phyloP scores from a whole-genome alignment of 768 basidiomycete species.

The Russula emetica region DNA sequence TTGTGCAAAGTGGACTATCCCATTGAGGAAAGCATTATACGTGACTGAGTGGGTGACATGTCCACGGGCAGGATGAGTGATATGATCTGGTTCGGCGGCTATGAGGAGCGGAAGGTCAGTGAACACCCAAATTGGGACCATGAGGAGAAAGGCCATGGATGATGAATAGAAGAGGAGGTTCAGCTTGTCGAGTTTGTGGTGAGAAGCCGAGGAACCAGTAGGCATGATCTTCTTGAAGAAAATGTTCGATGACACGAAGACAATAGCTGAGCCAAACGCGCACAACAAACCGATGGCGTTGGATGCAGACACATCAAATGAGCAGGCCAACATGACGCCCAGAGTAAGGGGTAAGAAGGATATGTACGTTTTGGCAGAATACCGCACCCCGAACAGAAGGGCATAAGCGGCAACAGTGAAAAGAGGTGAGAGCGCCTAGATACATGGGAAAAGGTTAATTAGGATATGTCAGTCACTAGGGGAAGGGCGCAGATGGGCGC shows the following conservation, averaged over 20 bases:
- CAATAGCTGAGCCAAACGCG: constrained; percentile 93
- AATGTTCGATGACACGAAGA: constrained; percentile 98
- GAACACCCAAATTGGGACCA: constrained; percentile 94
- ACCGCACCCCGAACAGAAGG: constrained; percentile 87
- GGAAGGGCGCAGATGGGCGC: constrained; percentile 32
- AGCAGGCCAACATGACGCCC: constrained; percentile 97
- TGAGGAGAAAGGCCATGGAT: constrained; percentile 87
- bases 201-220: constrained; percentile 37
- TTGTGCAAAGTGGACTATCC: constrained; percentile 93
- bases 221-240: constrained; percentile 99
- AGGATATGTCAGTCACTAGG: constrained; percentile 2
- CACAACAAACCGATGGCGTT: constrained; percentile 85
- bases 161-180: constrained; percentile 95
- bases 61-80: constrained; percentile 45
- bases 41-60: constrained; percentile 58
- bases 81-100: constrained; percentile 40
- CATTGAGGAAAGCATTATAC: constrained; percentile 89
- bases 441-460: not conserved
- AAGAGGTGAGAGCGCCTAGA: constrained; percentile 88
- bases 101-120: constrained; percentile 76
- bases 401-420: constrained; percentile 98
- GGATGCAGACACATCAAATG: constrained; percentile 86
- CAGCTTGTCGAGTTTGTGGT: constrained; percentile 91
- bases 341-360: constrained; percentile 92
- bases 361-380: constrained; percentile 85